Evolutionary conservation across 495 filamentous ascomycete species (phyloP).

Genomic region (Daldinia concentrica): DNA sequence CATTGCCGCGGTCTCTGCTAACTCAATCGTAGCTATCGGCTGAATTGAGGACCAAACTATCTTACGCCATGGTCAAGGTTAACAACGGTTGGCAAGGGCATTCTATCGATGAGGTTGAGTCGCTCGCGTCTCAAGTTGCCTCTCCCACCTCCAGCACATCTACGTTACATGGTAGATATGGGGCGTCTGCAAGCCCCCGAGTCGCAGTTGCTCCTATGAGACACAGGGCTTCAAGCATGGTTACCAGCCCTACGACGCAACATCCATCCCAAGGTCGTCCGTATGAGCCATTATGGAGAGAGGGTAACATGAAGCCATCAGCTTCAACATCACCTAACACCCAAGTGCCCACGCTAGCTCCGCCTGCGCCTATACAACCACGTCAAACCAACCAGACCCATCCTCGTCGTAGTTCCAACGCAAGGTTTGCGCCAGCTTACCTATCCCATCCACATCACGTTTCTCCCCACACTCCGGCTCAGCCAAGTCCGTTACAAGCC

Average conservation of each 20-base stretch:
- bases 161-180: constrained; percentile 60
- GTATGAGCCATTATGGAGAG: constrained; percentile 58
- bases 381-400: constrained; percentile 44
- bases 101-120: constrained; percentile 74
- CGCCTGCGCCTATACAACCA: constrained; percentile 68
- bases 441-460: constrained; percentile 51
- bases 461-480: constrained; percentile 51
- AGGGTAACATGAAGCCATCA: constrained; percentile 40
- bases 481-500: constrained; percentile 51
- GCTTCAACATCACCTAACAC: constrained; percentile 39
- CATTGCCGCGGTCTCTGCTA: constrained; percentile 29
- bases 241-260: constrained; percentile 45
- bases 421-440: constrained; percentile 50
- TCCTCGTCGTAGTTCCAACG: constrained; percentile 52
- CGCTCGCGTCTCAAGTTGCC: constrained; percentile 67
- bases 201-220: constrained; percentile 46
- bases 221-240: constrained; percentile 48
- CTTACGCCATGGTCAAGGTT: constrained; percentile 90
- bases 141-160: constrained; percentile 66
- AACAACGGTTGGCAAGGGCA: constrained; percentile 83
- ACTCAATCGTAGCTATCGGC: constrained; percentile 69
- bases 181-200: constrained; percentile 58
- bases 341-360: constrained; percentile 58
- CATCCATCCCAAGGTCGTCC: constrained; percentile 43
- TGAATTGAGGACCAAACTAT: constrained; percentile 79